These are phyloP conservation scores for Solanum peruvianum DNA, from an alignment of 257 asterid species.

Conservation along the genomic window DNA sequence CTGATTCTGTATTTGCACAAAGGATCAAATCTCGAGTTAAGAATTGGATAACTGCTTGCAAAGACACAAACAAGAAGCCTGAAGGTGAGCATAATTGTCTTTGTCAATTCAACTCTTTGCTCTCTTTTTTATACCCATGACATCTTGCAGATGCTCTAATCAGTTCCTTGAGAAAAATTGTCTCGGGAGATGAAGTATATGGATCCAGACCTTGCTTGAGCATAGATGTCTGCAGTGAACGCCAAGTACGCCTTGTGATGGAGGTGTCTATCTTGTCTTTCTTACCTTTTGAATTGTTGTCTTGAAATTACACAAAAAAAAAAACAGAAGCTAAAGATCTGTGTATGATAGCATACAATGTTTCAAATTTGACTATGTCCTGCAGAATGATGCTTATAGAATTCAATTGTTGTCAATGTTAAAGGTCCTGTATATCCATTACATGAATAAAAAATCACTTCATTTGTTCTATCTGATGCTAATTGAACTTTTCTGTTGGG, in stretches of 20 bases:
- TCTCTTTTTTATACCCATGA: neutral
- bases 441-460: neutral
- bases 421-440: neutral
- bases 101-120: neutral
- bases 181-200: constrained; percentile 47
- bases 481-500: constrained; percentile 14
- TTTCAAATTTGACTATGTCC: neutral
- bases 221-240: constrained; percentile 72
- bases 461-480: constrained; percentile 1
- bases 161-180: constrained; percentile 53
- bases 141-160: constrained; percentile 47
- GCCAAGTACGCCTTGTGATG: constrained; percentile 60
- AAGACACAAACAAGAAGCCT: constrained; percentile 24
- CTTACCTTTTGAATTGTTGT: neutral
- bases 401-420: neutral
- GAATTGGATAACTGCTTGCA: constrained; percentile 55
- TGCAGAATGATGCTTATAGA: neutral
- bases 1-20: constrained; percentile 63
- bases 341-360: neutral
- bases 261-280: constrained; percentile 35
- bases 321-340: neutral
- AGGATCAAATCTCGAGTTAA: constrained; percentile 68
- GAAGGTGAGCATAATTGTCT: constrained; percentile 45
- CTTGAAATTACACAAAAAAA: neutral
- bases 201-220: constrained; percentile 80